A percentile compares a stretch with the other conserved stretches of the same genome.
Evolutionary conservation across 2,329 filamentous ascomycete genomes (phyloP).

Genomic region (Trichoderma endophyticum): DNA sequence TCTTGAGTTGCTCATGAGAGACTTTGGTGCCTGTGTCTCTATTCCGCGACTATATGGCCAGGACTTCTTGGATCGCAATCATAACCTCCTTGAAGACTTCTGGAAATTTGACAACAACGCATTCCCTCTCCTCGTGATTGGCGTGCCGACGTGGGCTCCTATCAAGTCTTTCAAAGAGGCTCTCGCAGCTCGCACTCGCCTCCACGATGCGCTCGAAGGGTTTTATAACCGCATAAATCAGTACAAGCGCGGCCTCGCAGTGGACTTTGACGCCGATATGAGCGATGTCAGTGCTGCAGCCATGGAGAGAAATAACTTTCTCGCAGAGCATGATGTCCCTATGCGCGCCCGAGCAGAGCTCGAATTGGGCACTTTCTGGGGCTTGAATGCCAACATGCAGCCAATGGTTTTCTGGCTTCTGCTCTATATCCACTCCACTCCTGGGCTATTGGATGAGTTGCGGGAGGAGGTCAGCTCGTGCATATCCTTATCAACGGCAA

Average conservation of each 20-base stretch:
- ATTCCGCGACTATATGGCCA: constrained; percentile 25
- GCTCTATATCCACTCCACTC: constrained; percentile 22
- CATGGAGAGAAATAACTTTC: constrained; percentile 22
- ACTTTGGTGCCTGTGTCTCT: constrained; percentile 26
- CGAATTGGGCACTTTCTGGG: constrained; percentile 22
- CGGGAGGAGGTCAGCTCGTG: constrained; percentile 21
- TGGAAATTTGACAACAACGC: constrained; percentile 26
- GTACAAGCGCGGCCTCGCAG: background rate
- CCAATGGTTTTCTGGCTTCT: constrained; percentile 25
- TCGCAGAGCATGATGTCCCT: constrained; percentile 17
- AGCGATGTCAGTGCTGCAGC: constrained; percentile 20
- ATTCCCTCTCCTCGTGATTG: constrained; percentile 24
- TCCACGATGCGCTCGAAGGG: constrained; percentile 15
- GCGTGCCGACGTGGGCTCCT: constrained; percentile 23
- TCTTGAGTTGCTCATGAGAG: constrained; percentile 17
- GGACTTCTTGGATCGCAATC: constrained; percentile 22
- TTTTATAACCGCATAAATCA: background rate
- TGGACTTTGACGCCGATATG: constrained; percentile 21
- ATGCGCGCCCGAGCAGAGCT: background rate
- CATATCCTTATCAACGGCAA: background rate
- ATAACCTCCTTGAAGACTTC: constrained; percentile 22
- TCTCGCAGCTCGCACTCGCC: constrained; percentile 20
- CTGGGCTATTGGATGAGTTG: constrained; percentile 14
- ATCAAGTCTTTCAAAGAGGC: constrained; percentile 23
- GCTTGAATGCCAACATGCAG: constrained; percentile 24